Evolutionary conservation across 306 rosid genomes (phyloP), one percentile per base, ranked within the genome.

Genomic region (Prunus mongolica): DNA sequence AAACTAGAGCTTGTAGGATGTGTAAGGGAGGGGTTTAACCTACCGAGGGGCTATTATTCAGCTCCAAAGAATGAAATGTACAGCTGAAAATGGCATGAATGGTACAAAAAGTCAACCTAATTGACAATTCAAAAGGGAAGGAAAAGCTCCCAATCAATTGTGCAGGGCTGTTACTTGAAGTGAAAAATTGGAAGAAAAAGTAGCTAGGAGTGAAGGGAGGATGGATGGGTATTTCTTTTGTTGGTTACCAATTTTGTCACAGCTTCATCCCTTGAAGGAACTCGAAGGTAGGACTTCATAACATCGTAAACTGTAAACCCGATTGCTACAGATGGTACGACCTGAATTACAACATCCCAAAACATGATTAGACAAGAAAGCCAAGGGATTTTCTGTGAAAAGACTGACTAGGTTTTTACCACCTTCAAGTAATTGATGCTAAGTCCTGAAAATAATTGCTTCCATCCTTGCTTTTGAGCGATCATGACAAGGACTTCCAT

Each of bases 341-440:
- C 97, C 98, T 95, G 91, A 77, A 85, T 77, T 34, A 72, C 79
- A 79, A 75, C 80, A 50, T 14, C 22, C 38, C 30, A 71, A 74
- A 14, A 67, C 65, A 72, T 71, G 75, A 70, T 74, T 50, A 80
- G 57, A 83, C 71, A 68, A 71, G 27, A 64, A 70, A 61, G n/a
- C 76, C 54, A 72, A 15, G 50, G 12, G 70, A 65, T 49, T 54
- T 32, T 56, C 13, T 28, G 54, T 28, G 71, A 65, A 50, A 63
- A 66, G 32, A 58, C 15, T 32, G 84, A 47, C 54, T 80, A 51
- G 18, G 64, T 70, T 24, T 73, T 79, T 74, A 67, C 57, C 65
- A 92, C 98, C 97, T 90, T 92, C 82, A 95, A 84, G 81, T 89
- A 95, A 87, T 95, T 95, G 81, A 95, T 95, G 86, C 97, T 95